Base-by-base conservation (phyloP, 768 basidiomycete species). In the Tricholoma terreum region DNA sequence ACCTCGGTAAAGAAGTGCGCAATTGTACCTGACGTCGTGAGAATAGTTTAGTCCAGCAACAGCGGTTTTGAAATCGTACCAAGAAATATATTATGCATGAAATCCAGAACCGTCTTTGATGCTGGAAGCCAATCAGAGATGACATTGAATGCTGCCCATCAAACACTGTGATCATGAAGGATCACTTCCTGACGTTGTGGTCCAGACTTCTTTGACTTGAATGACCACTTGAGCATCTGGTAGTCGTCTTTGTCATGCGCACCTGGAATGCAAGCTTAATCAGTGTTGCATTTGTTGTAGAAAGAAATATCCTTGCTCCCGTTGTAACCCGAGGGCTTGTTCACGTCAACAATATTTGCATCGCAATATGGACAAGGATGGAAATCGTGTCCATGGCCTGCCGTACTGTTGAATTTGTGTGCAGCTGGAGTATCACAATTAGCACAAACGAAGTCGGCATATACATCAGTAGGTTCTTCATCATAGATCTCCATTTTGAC, bases 71-170 rank as follows among this genome's bases (percentile, higher is more conserved):
- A n/a, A 27, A 27, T 27, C 24, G 24, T 27, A 27, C 24, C 24
- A 27, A 27, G 34, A 19, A 65, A 70, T 8, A 69, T 42, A 36
- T 61, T 61, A 51, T 69, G 70, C 69, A 69, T 69, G 49, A 69
- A 65, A 55, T 71, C 68, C 9, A 67, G 59, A 10, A 63, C 43
- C 9, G 43, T 24, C 10, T 48, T 3, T 65, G 24, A 17, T 5
- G 48, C 46, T 11, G 69, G 70, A 15, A 21, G 52, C 68, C 68
- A 71, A 8, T 63, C 62, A 21, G 65, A 60, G 33, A 69, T 51
- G 14, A 52, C 19, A 35, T 71, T 66, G 34, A 70, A 14, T 54
- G 42, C 9, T 14, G 59, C 62, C 40, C 53, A 66, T 14, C 60
- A 62, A 42, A 62, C 57, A 24, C 69, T 66, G 34, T 60, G 31